Evolutionary conservation across 345 rosid genomes (phyloP).

Genomic region (Syzygium jambos): DNA sequence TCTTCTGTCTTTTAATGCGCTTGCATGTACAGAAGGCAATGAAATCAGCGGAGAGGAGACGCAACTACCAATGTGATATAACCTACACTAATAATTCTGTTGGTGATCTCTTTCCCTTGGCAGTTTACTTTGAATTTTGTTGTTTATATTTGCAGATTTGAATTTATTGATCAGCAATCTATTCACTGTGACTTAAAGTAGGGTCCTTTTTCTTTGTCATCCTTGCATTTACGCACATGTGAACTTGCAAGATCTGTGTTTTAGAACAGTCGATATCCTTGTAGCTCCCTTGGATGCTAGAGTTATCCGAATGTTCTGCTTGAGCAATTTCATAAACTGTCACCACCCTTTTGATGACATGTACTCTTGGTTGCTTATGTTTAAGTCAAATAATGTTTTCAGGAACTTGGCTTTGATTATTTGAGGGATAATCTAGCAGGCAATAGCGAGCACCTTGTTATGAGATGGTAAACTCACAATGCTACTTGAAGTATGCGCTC

Average conservation of each 20-base stretch:
- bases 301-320: background rate
- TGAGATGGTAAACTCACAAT: constrained; percentile 67
- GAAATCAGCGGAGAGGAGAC: constrained; percentile 72
- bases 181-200: background rate
- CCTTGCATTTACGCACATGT: background rate
- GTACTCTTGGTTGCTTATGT: background rate
- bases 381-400: constrained; percentile 11
- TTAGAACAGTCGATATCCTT: background rate
- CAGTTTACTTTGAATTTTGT: constrained; percentile 3
- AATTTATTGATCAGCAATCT: background rate
- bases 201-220: background rate
- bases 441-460: constrained; percentile 74
- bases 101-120: constrained; percentile 14
- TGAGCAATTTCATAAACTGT: background rate
- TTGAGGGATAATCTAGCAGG: constrained; percentile 90
- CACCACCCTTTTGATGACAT: background rate
- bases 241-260: background rate
- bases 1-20: constrained; percentile 1
- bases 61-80: constrained; percentile 76
- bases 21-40: constrained; percentile 60
- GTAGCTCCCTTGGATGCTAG: background rate
- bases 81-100: constrained; percentile 93
- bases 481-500: background rate
- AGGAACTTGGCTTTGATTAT: constrained; percentile 99
- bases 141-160: background rate